Evolutionary conservation across 129 eudicot genomes (phyloP), one percentile per base, ranked within the genome.

Genomic region (Heracleum sosnowskyi): DNA sequence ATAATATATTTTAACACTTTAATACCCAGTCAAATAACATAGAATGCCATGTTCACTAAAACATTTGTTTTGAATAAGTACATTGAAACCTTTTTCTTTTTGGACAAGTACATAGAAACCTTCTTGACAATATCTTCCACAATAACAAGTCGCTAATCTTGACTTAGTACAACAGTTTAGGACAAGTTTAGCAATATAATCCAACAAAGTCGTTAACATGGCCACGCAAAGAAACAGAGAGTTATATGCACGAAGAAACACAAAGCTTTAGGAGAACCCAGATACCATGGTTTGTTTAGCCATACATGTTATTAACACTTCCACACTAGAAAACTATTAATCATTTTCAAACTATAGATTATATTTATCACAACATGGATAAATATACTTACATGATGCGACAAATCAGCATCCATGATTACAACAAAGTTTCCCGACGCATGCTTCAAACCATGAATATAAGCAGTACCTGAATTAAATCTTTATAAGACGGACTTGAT

Each of bases 391-490:
- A 89, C 98, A 87, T 94, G 98, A 85, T 94, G 98, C 33, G 97
- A 94, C 33, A 94, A 77, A 80, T 94, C 98, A 79, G 97, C 96
- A 82, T 94, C 97, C 97, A 94, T 94, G 51, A 94, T 91, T 9
- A 94, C 92, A 62, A 94, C 92, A 91, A 89, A 94, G 35, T 91
- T 88, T 45, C 96, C 96, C 2, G 92, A 82, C 39, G 96, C 97
- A 87, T 94, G 97, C 88, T 89, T 94, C 79, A 94, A 79, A 73
- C 98, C 97, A 84, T 94, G 98, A 66, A 87, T 76, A 73, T 94
- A 94, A n/a, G 98, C 97, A 79, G 97, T 94, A 75, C 97, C 97
- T 94, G 84, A 79, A 83, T 78, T 24, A 64, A 76, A 80, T 55
- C 11, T n/a, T 7, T 75, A 78, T 77, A 83, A 47, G 64, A 75